Evolutionary conservation across 2,329 filamentous ascomycete species (phyloP), one percentile per base, ranked within the genome.

Genomic region (Tolypocladium tundrense): DNA sequence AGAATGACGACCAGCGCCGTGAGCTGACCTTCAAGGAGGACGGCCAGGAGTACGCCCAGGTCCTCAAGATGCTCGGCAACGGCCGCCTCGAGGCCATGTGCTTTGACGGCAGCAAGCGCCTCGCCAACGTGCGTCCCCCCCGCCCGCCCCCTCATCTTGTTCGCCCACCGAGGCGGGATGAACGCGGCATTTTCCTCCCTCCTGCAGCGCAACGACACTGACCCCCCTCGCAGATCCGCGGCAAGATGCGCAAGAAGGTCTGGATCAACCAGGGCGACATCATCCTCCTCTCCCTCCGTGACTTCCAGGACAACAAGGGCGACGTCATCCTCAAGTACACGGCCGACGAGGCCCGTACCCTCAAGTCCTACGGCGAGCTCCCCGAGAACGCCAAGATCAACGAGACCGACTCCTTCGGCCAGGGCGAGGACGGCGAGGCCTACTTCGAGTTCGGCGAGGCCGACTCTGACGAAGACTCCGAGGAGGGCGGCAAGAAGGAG

Each of bases 371-470:
- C 76, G 94, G 94, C 75, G 94, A 99, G 77, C 82, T 99, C 60
- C 94, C 94, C 66, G 94, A 97, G 79, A 89, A 86, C 70, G 94
- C 94, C 74, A 97, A 97, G 88, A 99, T 99, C 85, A 99, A 99
- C 85, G 94, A 99, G 85, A 96, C 91, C 64, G 94, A 97, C 76
- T 96, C 91, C 53, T 96, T 88, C 70, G 85, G 90, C 70, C 90
- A 92, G 75, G 90, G 92, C 74, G 92, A 91, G 75, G 88, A 96
- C 74, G 93, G 94, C 75, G 91, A 96, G 70, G 91, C 89, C 79
- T 94, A 94, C 78, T 96, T 99, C 81, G 94, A 97, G 79, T 97
- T 97, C 80, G 94, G 95, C 78, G 92, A 97, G 75, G 93, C 96
- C 75, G 87, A 89, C 69, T 83, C 79, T 55, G 73, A 83, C 27